Conservation (phyloP, 768 basidiomycete species). For the Omphalotus guepiniiformis region DNA sequence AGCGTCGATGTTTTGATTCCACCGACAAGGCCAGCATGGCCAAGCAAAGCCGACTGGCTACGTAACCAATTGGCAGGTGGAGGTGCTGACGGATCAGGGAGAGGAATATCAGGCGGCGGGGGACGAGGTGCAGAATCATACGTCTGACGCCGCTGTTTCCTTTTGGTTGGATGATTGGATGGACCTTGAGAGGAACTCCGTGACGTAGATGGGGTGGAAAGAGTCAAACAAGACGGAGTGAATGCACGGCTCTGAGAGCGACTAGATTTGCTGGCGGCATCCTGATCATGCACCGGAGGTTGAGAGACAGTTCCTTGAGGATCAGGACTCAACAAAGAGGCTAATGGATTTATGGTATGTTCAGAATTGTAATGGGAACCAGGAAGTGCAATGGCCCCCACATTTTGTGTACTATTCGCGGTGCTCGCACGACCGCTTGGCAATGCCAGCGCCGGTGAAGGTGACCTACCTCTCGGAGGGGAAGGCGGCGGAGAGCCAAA, state of each 20-base stretch:
- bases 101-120: constrained; percentile 48
- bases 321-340: constrained; percentile 48
- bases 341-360: constrained; percentile 78
- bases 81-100: constrained; percentile 61
- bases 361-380: constrained; percentile 88
- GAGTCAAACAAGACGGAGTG: constrained; percentile 12
- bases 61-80: constrained; percentile 67
- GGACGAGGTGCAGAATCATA: constrained; percentile 41
- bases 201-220: constrained; percentile 13
- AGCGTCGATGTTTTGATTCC: constrained; percentile 58
- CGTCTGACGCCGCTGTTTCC: constrained; percentile 32
- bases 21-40: constrained; percentile 66
- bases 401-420: constrained; percentile 70
- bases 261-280: not conserved
- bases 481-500: constrained; percentile 81
- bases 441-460: constrained; percentile 55
- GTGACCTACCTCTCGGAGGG: constrained; percentile 70
- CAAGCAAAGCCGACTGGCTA: constrained; percentile 67
- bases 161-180: constrained; percentile 19
- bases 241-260: not conserved
- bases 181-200: constrained; percentile 20
- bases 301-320: constrained; percentile 27
- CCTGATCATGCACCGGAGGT: constrained; percentile 31
- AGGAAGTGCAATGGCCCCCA: constrained; percentile 98
- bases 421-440: constrained; percentile 37